phyloP scores from a whole-genome alignment of 2,329 filamentous ascomycete species.

The Cephalotrichum gorgonifer region DNA sequence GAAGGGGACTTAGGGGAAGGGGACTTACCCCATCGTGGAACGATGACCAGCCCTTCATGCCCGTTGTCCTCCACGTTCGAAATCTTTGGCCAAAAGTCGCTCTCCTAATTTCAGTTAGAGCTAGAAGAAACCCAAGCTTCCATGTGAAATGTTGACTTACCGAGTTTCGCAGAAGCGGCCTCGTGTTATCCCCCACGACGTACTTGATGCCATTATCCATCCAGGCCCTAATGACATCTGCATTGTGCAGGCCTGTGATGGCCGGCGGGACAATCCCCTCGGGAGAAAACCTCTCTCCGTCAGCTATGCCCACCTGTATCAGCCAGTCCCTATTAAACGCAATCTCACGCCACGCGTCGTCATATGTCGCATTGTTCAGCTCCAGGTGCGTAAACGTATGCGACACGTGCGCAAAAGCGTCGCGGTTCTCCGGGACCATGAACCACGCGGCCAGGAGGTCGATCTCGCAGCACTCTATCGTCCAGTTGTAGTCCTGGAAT shows the following conservation, averaged over 20 bases:
- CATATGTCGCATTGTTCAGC: slow-evolving; percentile 49
- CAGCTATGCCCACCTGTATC: slow-evolving; percentile 37
- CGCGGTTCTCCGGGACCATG: slow-evolving; percentile 32
- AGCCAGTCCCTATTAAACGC: slow-evolving; percentile 51
- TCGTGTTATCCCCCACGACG: slow-evolving; percentile 53
- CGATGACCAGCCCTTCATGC: slow-evolving; percentile 42
- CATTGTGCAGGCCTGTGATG: slow-evolving; percentile 54
- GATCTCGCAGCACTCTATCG: slow-evolving; percentile 31
- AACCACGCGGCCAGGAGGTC: slow-evolving; percentile 45
- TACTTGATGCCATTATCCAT: slow-evolving; percentile 45
- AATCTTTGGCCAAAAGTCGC: slow-evolving; percentile 43
- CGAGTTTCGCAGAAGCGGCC: slow-evolving; percentile 40
- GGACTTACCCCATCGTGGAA: slow-evolving; percentile 38
- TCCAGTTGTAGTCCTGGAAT: slow-evolving; percentile 41
- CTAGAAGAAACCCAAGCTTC: background rate
- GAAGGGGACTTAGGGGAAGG: too few relatives aligned
- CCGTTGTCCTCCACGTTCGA: slow-evolving; percentile 40
- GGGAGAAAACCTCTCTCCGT: slow-evolving; percentile 34
- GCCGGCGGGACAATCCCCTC: slow-evolving; percentile 51
- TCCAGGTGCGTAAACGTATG: slow-evolving; percentile 53
- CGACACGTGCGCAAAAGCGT: slow-evolving; percentile 47
- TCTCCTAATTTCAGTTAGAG: slow-evolving; percentile 17
- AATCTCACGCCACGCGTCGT: slow-evolving; percentile 46
- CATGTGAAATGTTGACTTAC: background rate
- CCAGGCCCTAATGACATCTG: slow-evolving; percentile 49